Evolutionary conservation across 1,139 yeast species (phyloP).

Genomic region (Taphrina flavorubra): DNA sequence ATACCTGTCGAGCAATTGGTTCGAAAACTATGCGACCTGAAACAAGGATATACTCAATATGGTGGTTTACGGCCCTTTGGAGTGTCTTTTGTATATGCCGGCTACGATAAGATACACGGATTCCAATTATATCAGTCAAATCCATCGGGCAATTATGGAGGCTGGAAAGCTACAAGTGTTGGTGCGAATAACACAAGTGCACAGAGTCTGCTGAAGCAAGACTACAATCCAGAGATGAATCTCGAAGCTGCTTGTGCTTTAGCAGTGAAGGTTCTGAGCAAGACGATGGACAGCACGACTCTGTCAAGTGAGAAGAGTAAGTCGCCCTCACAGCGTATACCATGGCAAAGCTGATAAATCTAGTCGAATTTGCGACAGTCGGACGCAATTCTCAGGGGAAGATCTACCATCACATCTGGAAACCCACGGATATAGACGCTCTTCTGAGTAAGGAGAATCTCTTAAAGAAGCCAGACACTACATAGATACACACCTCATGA

Average conservation of each 20-base stretch:
- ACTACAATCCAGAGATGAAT: constrained; percentile 80
- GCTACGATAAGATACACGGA: constrained; percentile 86
- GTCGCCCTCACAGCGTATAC: not conserved
- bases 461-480: constrained; percentile 32
- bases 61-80: constrained; percentile 98
- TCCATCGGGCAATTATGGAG: constrained; percentile 96
- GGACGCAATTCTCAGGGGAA: constrained; percentile 59
- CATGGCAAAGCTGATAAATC: not conserved
- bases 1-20: constrained; percentile 91
- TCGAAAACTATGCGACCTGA: constrained; percentile 85
- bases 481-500: constrained; percentile 21
- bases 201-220: constrained; percentile 92
- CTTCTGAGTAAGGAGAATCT: constrained; percentile 65
- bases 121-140: constrained; percentile 93
- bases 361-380: constrained; percentile 83
- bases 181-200: constrained; percentile 98
- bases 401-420: constrained; percentile 76
- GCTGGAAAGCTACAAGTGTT: constrained; percentile 97
- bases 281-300: constrained; percentile 90
- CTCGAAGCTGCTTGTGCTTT: constrained; percentile 82
- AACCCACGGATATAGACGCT: constrained; percentile 73
- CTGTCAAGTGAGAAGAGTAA: constrained; percentile 73
- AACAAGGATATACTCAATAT: constrained; percentile 98
- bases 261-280: constrained; percentile 88
- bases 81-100: constrained; percentile 94